Percentiles rank a stretch among this genome's conserved stretches.
These are phyloP conservation scores for Blastocystis sp. DNA, from an alignment of 352 stramenopile genomes.

Conservation along the genomic window DNA sequence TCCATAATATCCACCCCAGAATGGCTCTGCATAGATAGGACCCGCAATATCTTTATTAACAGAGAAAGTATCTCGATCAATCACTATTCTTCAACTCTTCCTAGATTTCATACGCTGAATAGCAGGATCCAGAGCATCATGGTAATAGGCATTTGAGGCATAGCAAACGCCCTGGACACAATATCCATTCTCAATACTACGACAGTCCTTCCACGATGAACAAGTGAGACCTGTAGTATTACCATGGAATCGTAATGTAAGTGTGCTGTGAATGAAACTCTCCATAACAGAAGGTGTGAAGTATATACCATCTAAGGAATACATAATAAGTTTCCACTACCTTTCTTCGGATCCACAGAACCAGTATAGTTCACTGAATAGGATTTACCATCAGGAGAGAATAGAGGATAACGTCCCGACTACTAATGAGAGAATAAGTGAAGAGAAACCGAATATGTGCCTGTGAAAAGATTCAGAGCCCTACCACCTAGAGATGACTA, in stretches of 20 bases:
- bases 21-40: slow-evolving; percentile 57
- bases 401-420: slow-evolving; percentile 21
- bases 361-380: slow-evolving; percentile 57
- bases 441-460: background rate
- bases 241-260: background rate
- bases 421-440: background rate
- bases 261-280: slow-evolving; percentile 17
- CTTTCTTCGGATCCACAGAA: background rate
- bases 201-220: slow-evolving; percentile 3
- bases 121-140: slow-evolving; percentile 58
- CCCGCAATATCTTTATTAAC: slow-evolving; percentile 14
- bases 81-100: background rate
- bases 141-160: slow-evolving; percentile 39
- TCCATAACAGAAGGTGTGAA: slow-evolving; percentile 44
- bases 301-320: background rate
- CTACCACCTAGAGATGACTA: background rate
- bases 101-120: background rate
- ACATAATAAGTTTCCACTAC: background rate
- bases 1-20: slow-evolving; percentile 63
- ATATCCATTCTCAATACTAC: slow-evolving; percentile 9
- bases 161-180: slow-evolving; percentile 26
- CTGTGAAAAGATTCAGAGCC: background rate
- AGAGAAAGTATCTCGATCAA: background rate
- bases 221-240: background rate
- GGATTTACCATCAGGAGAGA: background rate